phyloP scores from a whole-genome alignment of 2,329 filamentous ascomycete species.

The Penicillium occitanis region DNA sequence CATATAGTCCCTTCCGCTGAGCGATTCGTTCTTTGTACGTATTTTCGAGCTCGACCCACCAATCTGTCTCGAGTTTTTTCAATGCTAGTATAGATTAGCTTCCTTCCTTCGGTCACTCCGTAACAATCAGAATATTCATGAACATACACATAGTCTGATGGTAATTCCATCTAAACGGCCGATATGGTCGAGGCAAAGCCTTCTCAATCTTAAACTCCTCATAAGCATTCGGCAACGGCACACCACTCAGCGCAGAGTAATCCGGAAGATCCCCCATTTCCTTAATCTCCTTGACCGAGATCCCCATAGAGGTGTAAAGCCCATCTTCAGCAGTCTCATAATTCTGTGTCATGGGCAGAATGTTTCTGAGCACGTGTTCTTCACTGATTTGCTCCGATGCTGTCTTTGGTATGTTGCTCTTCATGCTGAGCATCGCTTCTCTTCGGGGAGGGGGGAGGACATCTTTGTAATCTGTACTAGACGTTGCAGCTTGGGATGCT shows the following conservation, averaged over 20 bases:
- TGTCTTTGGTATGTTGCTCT: conserved; percentile 23
- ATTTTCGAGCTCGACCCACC: conserved; percentile 84
- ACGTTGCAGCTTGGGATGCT: conserved; percentile 26
- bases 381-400: conserved; percentile 30
- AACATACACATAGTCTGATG: conserved; percentile 87
- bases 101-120: background rate
- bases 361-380: conserved; percentile 33
- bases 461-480: conserved; percentile 43
- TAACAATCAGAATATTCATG: background rate
- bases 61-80: conserved; percentile 75
- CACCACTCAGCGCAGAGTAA: conserved; percentile 71
- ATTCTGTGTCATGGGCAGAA: conserved; percentile 45
- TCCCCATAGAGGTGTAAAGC: conserved; percentile 65
- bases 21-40: conserved; percentile 67
- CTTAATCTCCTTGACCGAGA: conserved; percentile 68
- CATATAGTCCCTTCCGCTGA: conserved; percentile 66
- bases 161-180: conserved; percentile 80
- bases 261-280: conserved; percentile 75
- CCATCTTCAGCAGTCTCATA: conserved; percentile 37
- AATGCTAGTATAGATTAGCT: conserved; percentile 55
- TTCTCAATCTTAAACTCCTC: conserved; percentile 65
- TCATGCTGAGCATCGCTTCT: conserved; percentile 43
- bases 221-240: conserved; percentile 67
- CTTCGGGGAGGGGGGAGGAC: conserved; percentile 56
- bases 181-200: conserved; percentile 71